These are phyloP conservation scores for Quercus glauca DNA, from an alignment of 306 rosid genomes.

Conservation along the genomic window DNA sequence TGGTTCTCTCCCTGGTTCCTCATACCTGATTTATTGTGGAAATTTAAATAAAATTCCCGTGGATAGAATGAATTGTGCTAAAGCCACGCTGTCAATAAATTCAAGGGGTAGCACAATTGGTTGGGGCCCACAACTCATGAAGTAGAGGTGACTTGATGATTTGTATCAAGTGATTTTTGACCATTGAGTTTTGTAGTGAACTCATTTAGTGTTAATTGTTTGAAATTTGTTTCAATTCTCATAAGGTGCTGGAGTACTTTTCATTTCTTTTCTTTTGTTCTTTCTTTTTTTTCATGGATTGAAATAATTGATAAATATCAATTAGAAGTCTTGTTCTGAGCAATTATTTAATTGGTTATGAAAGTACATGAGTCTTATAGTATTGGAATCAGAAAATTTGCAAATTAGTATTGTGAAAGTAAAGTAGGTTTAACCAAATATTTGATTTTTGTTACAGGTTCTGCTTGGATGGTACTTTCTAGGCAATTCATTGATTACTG, in stretches of 20 bases:
- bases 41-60: too few relatives aligned
- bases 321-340: not conserved
- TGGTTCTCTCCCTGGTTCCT: not conserved
- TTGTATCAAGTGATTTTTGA: not conserved
- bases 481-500: conserved; percentile 85
- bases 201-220: not conserved
- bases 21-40: not conserved
- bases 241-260: not conserved
- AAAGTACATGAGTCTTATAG: not conserved
- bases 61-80: not conserved
- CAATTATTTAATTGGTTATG: too few relatives aligned
- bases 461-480: conserved; percentile 99
- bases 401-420: not conserved
- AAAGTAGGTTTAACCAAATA: conserved; percentile 4
- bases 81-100: not conserved
- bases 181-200: not conserved
- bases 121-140: too few relatives aligned
- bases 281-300: too few relatives aligned
- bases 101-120: too few relatives aligned
- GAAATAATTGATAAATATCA: not conserved
- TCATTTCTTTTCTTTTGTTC: too few relatives aligned
- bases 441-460: conserved; percentile 54
- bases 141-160: not conserved
- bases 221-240: not conserved
- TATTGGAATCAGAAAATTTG: not conserved